Conservation (phyloP, 2,329 filamentous ascomycete species). For the Talaromyces sp. region DNA sequence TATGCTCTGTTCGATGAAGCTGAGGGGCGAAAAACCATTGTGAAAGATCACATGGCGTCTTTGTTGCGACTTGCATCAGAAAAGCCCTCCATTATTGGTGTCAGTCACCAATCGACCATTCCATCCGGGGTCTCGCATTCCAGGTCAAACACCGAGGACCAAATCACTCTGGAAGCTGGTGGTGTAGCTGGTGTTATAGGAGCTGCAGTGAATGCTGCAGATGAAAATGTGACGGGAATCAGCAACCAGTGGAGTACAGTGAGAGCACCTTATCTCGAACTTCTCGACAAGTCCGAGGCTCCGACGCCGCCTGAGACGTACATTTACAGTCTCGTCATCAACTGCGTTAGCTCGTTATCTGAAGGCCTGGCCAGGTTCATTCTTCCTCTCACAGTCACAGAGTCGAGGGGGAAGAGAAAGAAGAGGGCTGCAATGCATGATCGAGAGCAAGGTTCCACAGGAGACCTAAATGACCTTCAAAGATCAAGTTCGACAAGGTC, state of each 20-base stretch:
- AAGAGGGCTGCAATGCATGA: slow-evolving; percentile 31
- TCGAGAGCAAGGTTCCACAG: slow-evolving; percentile 29
- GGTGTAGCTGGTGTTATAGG: slow-evolving; percentile 84
- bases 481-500: slow-evolving; percentile 25
- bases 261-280: slow-evolving; percentile 82
- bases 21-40: slow-evolving; percentile 66
- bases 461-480: slow-evolving; percentile 24
- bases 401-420: slow-evolving; percentile 52
- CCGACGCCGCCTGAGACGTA: slow-evolving; percentile 86
- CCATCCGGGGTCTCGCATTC: slow-evolving; percentile 59
- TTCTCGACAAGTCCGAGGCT: slow-evolving; percentile 85
- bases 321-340: slow-evolving; percentile 80
- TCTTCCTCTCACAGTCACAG: slow-evolving; percentile 81
- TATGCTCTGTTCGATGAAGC: slow-evolving; percentile 74
- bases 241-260: slow-evolving; percentile 88
- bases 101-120: slow-evolving; percentile 82
- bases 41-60: slow-evolving; percentile 76
- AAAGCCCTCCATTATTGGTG: slow-evolving; percentile 80
- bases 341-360: slow-evolving; percentile 83
- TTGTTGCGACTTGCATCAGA: slow-evolving; percentile 93
- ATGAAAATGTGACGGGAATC: slow-evolving; percentile 66
- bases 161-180: slow-evolving; percentile 82
- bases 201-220: slow-evolving; percentile 61
- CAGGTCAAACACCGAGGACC: slow-evolving; percentile 62
- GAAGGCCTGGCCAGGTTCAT: slow-evolving; percentile 92